Percentiles rank a stretch among this genome's conserved stretches.
Evolutionary conservation across 805 yeast genomes (phyloP).

Genomic region (Barnettozyma pratensis): DNA sequence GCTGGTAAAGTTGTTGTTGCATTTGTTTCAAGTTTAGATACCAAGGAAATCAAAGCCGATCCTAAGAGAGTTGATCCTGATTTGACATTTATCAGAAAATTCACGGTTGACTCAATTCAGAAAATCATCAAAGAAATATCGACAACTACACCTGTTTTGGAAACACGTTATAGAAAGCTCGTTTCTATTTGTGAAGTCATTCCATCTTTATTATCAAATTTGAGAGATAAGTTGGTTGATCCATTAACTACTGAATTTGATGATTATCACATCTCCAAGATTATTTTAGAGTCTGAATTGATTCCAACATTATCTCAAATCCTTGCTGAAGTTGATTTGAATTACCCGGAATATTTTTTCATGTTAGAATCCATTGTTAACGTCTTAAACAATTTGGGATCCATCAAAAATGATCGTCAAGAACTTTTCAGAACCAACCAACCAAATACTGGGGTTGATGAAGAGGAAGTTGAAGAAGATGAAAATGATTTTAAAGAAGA

Average conservation of each 20-base stretch:
- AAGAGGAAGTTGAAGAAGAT: conserved; percentile 49
- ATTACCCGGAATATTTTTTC: conserved; percentile 60
- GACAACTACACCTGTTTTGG: conserved; percentile 30
- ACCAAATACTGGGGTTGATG: conserved; percentile 38
- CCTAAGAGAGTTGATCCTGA: conserved; percentile 58
- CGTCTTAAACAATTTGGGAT: conserved; percentile 53
- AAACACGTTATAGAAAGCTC: conserved; percentile 49
- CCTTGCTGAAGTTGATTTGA: conserved; percentile 64
- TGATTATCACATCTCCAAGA: conserved; percentile 55
- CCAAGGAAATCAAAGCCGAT: conserved; percentile 27
- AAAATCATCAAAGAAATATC: conserved; percentile 55
- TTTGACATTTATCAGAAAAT: conserved; percentile 66
- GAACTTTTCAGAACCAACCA: conserved; percentile 47
- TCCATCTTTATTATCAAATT: conserved; percentile 23
- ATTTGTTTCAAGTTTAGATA: conserved; percentile 53
- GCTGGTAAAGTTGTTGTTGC: conserved; percentile 59
- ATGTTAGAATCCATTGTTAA: conserved; percentile 55
- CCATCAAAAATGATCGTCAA: conserved; percentile 50
- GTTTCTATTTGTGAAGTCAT: conserved; percentile 29
- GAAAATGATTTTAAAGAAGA: conserved; percentile 63
- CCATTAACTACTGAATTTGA: conserved; percentile 47
- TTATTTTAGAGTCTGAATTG: conserved; percentile 63
- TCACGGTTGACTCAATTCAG: conserved; percentile 61
- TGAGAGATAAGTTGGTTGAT: conserved; percentile 17
- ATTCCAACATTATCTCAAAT: conserved; percentile 53